phyloP scores from a whole-genome alignment of 2,329 filamentous ascomycete genomes.

The Lecanicillium sp. region DNA sequence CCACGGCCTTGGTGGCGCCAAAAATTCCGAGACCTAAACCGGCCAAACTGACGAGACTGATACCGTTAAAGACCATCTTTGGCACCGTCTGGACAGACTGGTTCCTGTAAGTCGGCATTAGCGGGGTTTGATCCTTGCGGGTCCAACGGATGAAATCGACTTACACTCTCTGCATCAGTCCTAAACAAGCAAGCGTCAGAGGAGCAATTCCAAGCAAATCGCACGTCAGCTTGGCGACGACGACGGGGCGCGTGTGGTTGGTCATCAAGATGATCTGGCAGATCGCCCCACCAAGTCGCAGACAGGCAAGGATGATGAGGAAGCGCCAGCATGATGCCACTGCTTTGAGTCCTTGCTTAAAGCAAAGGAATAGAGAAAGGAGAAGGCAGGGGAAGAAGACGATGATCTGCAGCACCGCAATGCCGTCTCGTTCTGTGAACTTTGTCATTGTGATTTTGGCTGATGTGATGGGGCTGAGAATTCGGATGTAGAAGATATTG shows the following conservation, averaged over 20 bases:
- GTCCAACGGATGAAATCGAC: neutral
- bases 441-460: constrained; percentile 4
- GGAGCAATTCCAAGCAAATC: constrained; percentile 11
- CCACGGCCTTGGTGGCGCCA: constrained; percentile 8
- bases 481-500: neutral
- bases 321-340: constrained; percentile 11
- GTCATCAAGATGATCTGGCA: constrained; percentile 10
- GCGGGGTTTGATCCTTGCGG: neutral
- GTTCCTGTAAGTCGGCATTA: constrained; percentile 2
- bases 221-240: constrained; percentile 11
- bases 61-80: constrained; percentile 2
- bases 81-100: constrained; percentile 1
- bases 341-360: constrained; percentile 9
- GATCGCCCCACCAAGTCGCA: constrained; percentile 10
- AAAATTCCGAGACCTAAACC: constrained; percentile 10
- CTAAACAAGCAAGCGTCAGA: constrained; percentile 10
- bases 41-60: constrained; percentile 7
- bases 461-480: neutral
- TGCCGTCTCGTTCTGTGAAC: constrained; percentile 11
- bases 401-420: constrained; percentile 10
- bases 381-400: constrained; percentile 9
- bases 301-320: constrained; percentile 9
- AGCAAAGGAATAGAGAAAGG: constrained; percentile 10
- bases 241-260: constrained; percentile 1
- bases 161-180: constrained; percentile 9